Evolutionary conservation across 768 basidiomycete species (phyloP), one percentile per base, ranked within the genome.

Genomic region (Podaxis sp.): DNA sequence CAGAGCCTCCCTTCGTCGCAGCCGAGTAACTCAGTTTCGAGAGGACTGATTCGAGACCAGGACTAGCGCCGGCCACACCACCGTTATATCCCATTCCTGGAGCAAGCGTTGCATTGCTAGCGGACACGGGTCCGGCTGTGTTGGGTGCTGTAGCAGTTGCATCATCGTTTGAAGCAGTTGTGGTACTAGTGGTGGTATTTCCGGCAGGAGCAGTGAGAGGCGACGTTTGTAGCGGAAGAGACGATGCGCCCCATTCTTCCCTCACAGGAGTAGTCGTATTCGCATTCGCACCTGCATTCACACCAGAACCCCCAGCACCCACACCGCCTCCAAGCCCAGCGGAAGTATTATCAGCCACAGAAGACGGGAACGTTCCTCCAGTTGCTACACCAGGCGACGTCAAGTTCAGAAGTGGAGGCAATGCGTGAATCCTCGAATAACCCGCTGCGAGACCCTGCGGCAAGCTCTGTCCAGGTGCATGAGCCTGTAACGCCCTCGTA

Each of bases 371-470:
- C 41, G 57, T 33, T 26, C 58, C 58, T 28, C 38, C 58, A 49
- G 55, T 64, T 28, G 67, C 66, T 48, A 71, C 65, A 20, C 70
- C 67, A 36, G 78, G 73, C n/a, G 79, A 77, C 2, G 73, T 74
- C 20, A 78, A 60, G 57, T 72, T 73, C 1, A 75, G 70, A 33
- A 77, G 70, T 2, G 81, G 81, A 3, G 82, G 82, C 11, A 82
- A 77, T 1, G 95, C 89, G 67, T 98, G 95, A 62, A 98, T 89
- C 62, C 95, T 83, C 30, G 92, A 95, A 71, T 95, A 88, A 0
- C 95, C 95, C 0, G 93, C 93, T 0, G 95, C 95, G 30, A 98
- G 83, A 37, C 95, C 95, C 60, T 96, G 94, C 1, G 96, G 95
- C 12, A 96, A 80, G 74, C 87, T 90, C 75, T 95, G 93, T 1